Evolutionary conservation across 805 yeast species (phyloP).

Genomic region (Torulaspora microellipsoides): DNA sequence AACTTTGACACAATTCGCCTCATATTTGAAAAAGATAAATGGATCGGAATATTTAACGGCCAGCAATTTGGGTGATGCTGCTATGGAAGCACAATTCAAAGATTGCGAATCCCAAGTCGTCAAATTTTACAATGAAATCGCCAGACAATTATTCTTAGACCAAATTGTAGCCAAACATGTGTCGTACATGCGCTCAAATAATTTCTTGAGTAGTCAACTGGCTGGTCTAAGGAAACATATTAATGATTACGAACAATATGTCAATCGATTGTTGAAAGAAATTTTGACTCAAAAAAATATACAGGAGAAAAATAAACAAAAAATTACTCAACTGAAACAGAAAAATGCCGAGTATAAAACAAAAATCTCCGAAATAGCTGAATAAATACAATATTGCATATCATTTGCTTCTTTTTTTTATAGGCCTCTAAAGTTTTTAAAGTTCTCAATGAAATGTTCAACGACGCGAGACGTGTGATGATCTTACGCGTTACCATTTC

Average conservation of each 20-base stretch:
- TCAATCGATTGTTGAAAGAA: slow-evolving; percentile 12
- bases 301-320: slow-evolving; percentile 6
- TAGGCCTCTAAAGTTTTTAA: not conserved
- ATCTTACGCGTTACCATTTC: not conserved
- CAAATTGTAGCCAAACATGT: slow-evolving; percentile 24
- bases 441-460: not conserved
- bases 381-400: not conserved
- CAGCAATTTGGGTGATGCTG: slow-evolving; percentile 2
- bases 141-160: slow-evolving; percentile 20
- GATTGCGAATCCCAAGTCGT: slow-evolving; percentile 9
- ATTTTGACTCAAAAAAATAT: slow-evolving; percentile 5
- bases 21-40: slow-evolving; percentile 15
- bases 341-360: slow-evolving; percentile 2
- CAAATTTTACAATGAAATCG: slow-evolving; percentile 21
- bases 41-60: slow-evolving; percentile 1
- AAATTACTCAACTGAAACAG: slow-evolving; percentile 3
- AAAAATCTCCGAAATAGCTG: slow-evolving; percentile 2
- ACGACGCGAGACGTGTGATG: not conserved
- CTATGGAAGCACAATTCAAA: slow-evolving; percentile 4
- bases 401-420: not conserved
- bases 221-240: slow-evolving; percentile 19
- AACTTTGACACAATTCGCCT: slow-evolving; percentile 18
- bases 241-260: slow-evolving; percentile 15
- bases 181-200: slow-evolving; percentile 22
- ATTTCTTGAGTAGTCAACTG: slow-evolving; percentile 22